phyloP scores from a whole-genome alignment of 129 eudicot genomes.

The Kitagawia praeruptora region DNA sequence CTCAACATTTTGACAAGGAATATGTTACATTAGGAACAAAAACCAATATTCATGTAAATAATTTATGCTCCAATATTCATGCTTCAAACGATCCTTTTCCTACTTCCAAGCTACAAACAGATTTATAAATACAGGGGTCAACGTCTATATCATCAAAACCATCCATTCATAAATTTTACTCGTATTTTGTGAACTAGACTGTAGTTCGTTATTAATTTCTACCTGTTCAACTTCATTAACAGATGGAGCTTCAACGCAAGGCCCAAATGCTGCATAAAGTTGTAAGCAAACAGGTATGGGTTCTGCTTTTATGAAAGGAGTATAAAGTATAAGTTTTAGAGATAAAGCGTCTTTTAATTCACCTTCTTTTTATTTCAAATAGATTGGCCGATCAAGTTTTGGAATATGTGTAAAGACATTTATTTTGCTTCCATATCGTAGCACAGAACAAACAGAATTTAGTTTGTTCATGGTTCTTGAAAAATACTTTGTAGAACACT shows the following conservation, averaged over 20 bases:
- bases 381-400: background rate
- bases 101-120: too few species aligned
- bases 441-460: background rate
- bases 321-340: background rate
- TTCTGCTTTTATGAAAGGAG: slow-evolving; percentile 10
- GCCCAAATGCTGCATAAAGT: slow-evolving; percentile 61
- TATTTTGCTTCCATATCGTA: background rate
- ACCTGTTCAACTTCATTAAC: background rate
- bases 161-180: background rate
- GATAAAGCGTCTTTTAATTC: background rate
- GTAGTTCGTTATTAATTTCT: background rate
- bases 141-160: background rate
- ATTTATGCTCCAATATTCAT: too few species aligned
- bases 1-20: background rate
- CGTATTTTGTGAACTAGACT: background rate
- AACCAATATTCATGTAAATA: background rate
- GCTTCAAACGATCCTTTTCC: too few species aligned
- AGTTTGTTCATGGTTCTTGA: background rate
- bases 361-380: background rate
- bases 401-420: too few species aligned
- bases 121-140: background rate
- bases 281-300: slow-evolving; percentile 65
- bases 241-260: slow-evolving; percentile 72
- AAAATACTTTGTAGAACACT: background rate
- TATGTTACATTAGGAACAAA: background rate